phyloP scores from a whole-genome alignment of 441 rosid genomes.

The Gossypium laxum region DNA sequence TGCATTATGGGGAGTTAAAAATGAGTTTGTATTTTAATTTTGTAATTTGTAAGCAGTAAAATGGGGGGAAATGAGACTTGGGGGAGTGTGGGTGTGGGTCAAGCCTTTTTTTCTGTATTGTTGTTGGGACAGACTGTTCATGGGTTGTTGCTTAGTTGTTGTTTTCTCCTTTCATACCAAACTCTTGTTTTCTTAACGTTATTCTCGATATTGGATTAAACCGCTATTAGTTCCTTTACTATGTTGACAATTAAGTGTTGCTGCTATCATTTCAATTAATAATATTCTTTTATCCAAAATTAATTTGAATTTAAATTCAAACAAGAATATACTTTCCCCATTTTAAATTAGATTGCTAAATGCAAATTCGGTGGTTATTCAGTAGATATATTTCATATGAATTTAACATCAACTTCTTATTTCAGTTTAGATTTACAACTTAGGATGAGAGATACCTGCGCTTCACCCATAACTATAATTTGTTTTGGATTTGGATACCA shows the following conservation, averaged over 20 bases:
- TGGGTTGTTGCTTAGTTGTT: neutral
- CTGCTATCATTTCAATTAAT: neutral
- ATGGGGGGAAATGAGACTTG: neutral
- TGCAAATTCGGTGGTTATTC: neutral
- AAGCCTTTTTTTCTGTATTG: neutral
- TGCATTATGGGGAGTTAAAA: neutral
- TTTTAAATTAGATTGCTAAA: neutral
- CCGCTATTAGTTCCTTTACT: neutral
- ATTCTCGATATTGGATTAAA: neutral
- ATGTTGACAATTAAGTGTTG: neutral
- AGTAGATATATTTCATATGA: neutral
- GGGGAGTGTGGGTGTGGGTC: neutral
- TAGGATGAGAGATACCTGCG: neutral
- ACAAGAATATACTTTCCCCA: neutral
- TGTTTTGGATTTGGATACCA: no score
- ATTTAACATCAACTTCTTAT: neutral
- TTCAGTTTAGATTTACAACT: neutral
- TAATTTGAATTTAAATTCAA: neutral
- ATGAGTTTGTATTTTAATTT: neutral
- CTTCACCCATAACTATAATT: no score
- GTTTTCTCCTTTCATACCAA: neutral
- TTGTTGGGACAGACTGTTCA: slow-evolving; percentile 3
- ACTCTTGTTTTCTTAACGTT: neutral
- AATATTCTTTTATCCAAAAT: neutral
- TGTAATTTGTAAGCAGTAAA: neutral